These are phyloP conservation scores for Scheffersomyces segobiensis DNA, from an alignment of 1,139 yeast species.

Conservation along the genomic window DNA sequence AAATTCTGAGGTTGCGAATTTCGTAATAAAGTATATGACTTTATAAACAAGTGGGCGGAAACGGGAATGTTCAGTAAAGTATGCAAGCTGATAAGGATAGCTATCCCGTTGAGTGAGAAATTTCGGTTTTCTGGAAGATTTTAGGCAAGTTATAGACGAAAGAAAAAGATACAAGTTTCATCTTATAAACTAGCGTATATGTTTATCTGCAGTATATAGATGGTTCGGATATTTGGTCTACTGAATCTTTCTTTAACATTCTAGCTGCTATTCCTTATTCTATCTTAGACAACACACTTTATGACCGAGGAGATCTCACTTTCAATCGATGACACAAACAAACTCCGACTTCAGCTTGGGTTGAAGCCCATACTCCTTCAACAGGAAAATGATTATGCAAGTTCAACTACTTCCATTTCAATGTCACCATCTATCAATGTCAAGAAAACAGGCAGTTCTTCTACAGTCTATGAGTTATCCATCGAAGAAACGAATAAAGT, in stretches of 20 bases:
- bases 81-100: too few relatives aligned
- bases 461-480: slow-evolving; percentile 26
- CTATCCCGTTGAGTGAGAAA: too few relatives aligned
- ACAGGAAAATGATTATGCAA: background rate
- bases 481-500: slow-evolving; percentile 55
- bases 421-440: background rate
- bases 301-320: slow-evolving; percentile 31
- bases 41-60: background rate
- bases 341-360: slow-evolving; percentile 32
- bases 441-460: background rate
- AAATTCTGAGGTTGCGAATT: background rate
- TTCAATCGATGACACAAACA: slow-evolving; percentile 40
- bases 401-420: background rate
- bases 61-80: too few relatives aligned
- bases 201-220: background rate
- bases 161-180: background rate
- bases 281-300: background rate
- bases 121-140: too few relatives aligned
- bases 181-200: too few relatives aligned
- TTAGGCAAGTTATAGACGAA: too few relatives aligned
- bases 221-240: background rate
- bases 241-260: background rate
- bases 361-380: slow-evolving; percentile 28
- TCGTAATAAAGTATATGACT: background rate
- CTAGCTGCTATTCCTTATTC: background rate